phyloP scores from a whole-genome alignment of 345 rosid genomes.

The Cardamine resedifolia region DNA sequence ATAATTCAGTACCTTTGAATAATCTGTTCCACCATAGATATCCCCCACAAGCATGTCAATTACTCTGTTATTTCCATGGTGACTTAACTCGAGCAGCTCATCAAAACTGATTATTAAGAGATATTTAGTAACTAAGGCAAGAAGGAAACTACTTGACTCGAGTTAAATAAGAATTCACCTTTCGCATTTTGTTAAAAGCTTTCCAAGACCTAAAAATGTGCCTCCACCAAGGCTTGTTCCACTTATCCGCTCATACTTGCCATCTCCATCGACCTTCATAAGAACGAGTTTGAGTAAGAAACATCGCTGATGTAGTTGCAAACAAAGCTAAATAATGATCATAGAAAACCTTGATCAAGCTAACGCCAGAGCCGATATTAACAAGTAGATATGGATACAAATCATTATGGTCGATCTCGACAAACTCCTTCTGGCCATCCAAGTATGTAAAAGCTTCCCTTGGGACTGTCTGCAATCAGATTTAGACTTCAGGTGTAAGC shows the following conservation, averaged over 20 bases:
- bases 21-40: slow-evolving; percentile 78
- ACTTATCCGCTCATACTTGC: slow-evolving; percentile 76
- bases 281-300: slow-evolving; percentile 25
- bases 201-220: slow-evolving; percentile 86
- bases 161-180: slow-evolving; percentile 43
- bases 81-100: slow-evolving; percentile 77
- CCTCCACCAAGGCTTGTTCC: slow-evolving; percentile 94
- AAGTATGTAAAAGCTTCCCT: slow-evolving; percentile 78
- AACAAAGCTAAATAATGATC: background rate
- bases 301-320: background rate
- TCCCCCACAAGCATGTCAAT: slow-evolving; percentile 96
- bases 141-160: slow-evolving; percentile 2
- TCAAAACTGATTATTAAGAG: slow-evolving; percentile 53
- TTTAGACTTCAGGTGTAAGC: background rate
- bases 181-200: slow-evolving; percentile 76
- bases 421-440: slow-evolving; percentile 67
- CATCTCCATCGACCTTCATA: slow-evolving; percentile 77
- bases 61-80: slow-evolving; percentile 72
- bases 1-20: slow-evolving; percentile 52
- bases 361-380: slow-evolving; percentile 90
- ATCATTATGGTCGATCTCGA: slow-evolving; percentile 72
- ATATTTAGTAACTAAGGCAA: background rate
- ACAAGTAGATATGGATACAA: slow-evolving; percentile 86
- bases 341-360: slow-evolving; percentile 85
- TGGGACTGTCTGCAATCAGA: slow-evolving; percentile 58